Evolutionary conservation across 2,329 filamentous ascomycete genomes (phyloP).

Genomic region (Amesomyces nigricolor): DNA sequence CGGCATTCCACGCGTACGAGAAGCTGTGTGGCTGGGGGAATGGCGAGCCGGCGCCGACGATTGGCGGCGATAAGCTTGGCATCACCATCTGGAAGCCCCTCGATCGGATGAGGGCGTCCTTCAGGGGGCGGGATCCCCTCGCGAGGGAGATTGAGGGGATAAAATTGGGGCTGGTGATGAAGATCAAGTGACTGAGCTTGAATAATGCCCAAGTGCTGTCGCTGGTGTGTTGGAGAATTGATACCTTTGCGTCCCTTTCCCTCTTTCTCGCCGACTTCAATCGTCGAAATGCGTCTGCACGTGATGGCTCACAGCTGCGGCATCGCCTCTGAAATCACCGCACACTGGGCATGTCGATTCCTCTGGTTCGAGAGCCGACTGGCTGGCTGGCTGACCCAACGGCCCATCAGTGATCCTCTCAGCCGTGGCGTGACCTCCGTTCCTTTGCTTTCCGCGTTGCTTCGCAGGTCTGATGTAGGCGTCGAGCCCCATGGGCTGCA

Average conservation of each 20-base stretch:
- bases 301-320: conserved; percentile 61
- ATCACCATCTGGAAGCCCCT: conserved; percentile 33
- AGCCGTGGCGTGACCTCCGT: neutral
- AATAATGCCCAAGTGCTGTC: neutral
- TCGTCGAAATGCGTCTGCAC: conserved; percentile 53
- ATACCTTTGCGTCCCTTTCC: neutral
- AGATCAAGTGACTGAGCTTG: neutral
- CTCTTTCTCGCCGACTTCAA: conserved; percentile 4
- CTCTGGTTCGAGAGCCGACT: neutral
- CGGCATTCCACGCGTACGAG: neutral
- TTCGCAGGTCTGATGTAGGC: conserved; percentile 42
- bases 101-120: conserved; percentile 30
- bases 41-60: conserved; percentile 6
- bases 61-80: conserved; percentile 36
- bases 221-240: conserved; percentile 9
- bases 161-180: conserved; percentile 33
- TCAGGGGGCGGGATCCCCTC: conserved; percentile 33
- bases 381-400: neutral
- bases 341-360: conserved; percentile 57
- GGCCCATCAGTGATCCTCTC: conserved; percentile 2
- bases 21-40: conserved; percentile 2
- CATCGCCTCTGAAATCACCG: conserved; percentile 60
- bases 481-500: conserved; percentile 39
- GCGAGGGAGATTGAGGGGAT: conserved; percentile 29
- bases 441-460: conserved; percentile 21